Percentiles rank a stretch among this genome's conserved stretches.
phyloP scores from a whole-genome alignment of 2,329 filamentous ascomycete species.

The Cladosporium sphaerospermum region DNA sequence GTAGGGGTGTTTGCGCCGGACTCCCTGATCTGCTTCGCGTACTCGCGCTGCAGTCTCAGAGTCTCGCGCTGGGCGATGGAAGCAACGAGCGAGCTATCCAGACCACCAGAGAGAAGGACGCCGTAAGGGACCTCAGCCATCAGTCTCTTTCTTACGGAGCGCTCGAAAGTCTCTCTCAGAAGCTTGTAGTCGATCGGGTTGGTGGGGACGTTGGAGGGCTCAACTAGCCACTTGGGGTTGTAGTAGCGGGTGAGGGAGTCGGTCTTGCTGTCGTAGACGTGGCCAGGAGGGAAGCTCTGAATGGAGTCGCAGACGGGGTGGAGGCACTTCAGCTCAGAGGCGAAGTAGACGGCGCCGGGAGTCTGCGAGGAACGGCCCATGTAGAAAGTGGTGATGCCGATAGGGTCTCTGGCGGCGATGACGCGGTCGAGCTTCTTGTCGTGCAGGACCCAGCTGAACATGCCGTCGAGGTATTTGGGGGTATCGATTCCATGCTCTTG shows the following conservation, averaged over 20 bases:
- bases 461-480: conserved; percentile 90
- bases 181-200: conserved; percentile 77
- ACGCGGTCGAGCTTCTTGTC: conserved; percentile 91
- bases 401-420: conserved; percentile 90
- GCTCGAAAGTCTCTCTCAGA: conserved; percentile 77
- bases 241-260: conserved; percentile 81
- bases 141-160: conserved; percentile 86
- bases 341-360: conserved; percentile 85
- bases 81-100: conserved; percentile 92
- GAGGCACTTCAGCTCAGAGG: conserved; percentile 91
- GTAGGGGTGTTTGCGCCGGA: conserved; percentile 26
- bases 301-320: conserved; percentile 94
- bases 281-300: conserved; percentile 86
- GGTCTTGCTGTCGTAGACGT: conserved; percentile 92
- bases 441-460: conserved; percentile 99
- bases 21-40: conserved; percentile 33
- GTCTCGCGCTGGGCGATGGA: conserved; percentile 94
- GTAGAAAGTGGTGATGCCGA: conserved; percentile 96
- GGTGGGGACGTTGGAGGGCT: conserved; percentile 69
- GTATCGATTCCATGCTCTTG: conserved; percentile 86
- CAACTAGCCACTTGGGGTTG: conserved; percentile 81
- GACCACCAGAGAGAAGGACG: conserved; percentile 86
- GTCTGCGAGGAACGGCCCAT: conserved; percentile 80
- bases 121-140: conserved; percentile 99
- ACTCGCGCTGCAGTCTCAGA: conserved; percentile 56